A percentile compares a stretch with the other conserved stretches of the same genome.
Conservation (phyloP, 148 eudicot species). For the Vaccinium darrowii region DNA sequence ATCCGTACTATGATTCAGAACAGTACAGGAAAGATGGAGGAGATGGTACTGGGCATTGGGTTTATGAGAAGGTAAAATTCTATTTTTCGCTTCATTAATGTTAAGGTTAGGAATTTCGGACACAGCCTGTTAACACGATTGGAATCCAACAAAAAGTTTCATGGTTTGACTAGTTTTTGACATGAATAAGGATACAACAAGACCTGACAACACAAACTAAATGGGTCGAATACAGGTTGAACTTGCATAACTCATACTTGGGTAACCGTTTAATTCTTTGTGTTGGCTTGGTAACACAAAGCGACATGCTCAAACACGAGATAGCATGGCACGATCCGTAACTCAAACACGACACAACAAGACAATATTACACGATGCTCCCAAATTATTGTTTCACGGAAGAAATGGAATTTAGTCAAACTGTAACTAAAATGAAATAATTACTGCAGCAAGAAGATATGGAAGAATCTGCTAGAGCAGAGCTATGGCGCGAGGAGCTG, state of each 20-base stretch:
- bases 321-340: neutral
- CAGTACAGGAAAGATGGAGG: conserved; percentile 77
- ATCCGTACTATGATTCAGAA: conserved; percentile 85
- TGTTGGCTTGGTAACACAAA: neutral
- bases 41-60: conserved; percentile 85
- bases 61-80: conserved; percentile 64
- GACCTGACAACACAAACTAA: neutral
- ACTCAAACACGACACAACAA: neutral
- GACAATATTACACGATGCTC: neutral
- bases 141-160: neutral
- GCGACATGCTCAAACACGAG: neutral
- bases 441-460: conserved; percentile 69
- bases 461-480: conserved; percentile 73
- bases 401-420: neutral
- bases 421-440: neutral
- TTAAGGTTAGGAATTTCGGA: neutral
- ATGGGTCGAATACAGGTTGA: neutral
- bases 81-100: neutral
- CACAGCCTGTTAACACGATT: too few species aligned
- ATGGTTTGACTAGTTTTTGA: neutral
- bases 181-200: neutral
- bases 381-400: neutral
- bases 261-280: neutral
- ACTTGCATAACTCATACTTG: neutral
- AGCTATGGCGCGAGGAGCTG: conserved; percentile 71